A percentile compares a stretch with the other conserved stretches of the same genome.
These are phyloP conservation scores for Ensete ventricosum DNA, from an alignment of 176 grass and related monocot genomes.

Conservation along the genomic window DNA sequence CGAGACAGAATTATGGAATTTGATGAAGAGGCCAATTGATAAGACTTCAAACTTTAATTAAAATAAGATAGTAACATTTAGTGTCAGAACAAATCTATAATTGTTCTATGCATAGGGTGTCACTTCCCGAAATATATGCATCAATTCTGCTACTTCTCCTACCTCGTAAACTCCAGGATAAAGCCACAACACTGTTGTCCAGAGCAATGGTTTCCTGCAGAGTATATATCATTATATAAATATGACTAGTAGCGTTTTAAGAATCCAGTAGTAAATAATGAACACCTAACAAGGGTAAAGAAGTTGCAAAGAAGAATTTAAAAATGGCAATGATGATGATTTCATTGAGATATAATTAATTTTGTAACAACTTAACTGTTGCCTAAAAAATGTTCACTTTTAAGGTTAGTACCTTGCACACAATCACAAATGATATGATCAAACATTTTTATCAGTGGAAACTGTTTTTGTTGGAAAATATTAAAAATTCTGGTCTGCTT, in stretches of 20 bases:
- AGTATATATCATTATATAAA: slow-evolving; percentile 5
- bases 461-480: background rate
- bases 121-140: background rate
- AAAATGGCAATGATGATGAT: too few species aligned
- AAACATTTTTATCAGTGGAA: too few species aligned
- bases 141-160: background rate
- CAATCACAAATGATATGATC: too few species aligned
- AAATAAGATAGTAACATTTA: too few species aligned
- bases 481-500: background rate
- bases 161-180: slow-evolving; percentile 53
- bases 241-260: background rate
- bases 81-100: background rate
- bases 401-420: too few species aligned
- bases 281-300: background rate
- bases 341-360: too few species aligned
- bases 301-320: background rate
- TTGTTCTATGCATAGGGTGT: background rate
- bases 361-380: too few species aligned
- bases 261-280: background rate
- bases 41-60: background rate
- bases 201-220: slow-evolving; percentile 26
- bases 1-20: too few species aligned
- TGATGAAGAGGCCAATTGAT: too few species aligned
- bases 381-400: too few species aligned
- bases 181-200: slow-evolving; percentile 37